Conservation (phyloP, 306 rosid species). For the Morella rubra region DNA sequence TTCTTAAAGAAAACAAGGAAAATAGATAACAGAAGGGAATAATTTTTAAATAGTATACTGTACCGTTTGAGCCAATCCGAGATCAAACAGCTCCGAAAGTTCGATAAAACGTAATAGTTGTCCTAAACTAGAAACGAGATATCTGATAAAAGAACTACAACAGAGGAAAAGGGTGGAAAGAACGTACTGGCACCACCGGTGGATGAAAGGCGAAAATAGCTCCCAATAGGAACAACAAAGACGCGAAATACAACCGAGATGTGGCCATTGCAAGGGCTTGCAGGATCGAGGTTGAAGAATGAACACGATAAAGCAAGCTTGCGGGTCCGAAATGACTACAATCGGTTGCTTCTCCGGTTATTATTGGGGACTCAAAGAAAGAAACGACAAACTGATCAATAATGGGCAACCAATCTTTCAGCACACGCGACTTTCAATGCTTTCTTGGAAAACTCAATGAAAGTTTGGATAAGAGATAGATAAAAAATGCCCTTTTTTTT, state of each 20-base stretch:
- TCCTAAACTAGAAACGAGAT: not conserved
- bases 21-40: not conserved
- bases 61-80: not conserved
- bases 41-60: not conserved
- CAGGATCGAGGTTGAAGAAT: not conserved
- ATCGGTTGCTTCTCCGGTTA: not conserved
- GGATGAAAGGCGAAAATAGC: slow-evolving; percentile 27
- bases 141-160: not conserved
- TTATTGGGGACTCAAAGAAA: not conserved
- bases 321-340: not conserved
- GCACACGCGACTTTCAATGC: too few relatives aligned
- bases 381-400: not conserved
- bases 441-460: too few relatives aligned
- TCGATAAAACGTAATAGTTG: not conserved
- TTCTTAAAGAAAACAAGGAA: not conserved
- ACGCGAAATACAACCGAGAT: slow-evolving; percentile 16
- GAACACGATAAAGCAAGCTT: not conserved
- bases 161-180: not conserved
- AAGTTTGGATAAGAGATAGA: too few relatives aligned
- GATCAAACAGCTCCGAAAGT: not conserved
- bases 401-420: not conserved
- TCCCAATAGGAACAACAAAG: slow-evolving; percentile 27
- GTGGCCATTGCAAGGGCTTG: slow-evolving; percentile 32
- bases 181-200: slow-evolving; percentile 27
- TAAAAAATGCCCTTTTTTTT: too few relatives aligned